A percentile compares a stretch with the other conserved stretches of the same genome.
These are phyloP conservation scores for Dalechampia spathulata DNA, from an alignment of 441 rosid species.

Conservation along the genomic window DNA sequence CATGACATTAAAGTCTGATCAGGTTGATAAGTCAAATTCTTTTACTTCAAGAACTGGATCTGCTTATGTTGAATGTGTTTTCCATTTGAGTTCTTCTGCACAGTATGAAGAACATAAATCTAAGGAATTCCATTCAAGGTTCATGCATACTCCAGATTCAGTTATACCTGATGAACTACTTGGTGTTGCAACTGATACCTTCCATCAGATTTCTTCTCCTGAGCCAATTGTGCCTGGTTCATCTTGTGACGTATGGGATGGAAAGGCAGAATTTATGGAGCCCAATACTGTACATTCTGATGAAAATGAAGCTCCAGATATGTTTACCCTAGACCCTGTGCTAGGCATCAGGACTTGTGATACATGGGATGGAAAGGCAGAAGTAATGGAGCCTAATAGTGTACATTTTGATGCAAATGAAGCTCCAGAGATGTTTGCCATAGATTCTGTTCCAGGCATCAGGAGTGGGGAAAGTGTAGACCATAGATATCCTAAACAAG, in stretches of 20 bases:
- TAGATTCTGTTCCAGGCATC: conserved; percentile 21
- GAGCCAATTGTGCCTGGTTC: conserved; percentile 33
- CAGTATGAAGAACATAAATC: conserved; percentile 41
- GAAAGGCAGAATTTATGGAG: conserved; percentile 64
- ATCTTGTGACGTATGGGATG: conserved; percentile 68
- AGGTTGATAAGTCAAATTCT: conserved; percentile 43
- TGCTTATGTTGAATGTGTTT: conserved; percentile 55
- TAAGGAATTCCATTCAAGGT: conserved; percentile 31
- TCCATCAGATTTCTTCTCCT: conserved; percentile 29
- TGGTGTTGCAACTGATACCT: conserved; percentile 25
- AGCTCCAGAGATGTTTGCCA: conserved; percentile 21
- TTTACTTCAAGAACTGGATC: conserved; percentile 62
- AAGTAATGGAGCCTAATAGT: conserved; percentile 21
- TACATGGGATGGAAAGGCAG: no score
- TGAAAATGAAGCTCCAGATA: no score
- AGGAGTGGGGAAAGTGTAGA: conserved; percentile 17
- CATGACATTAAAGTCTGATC: conserved; percentile 44
- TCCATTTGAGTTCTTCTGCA: conserved; percentile 34
- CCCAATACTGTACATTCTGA: no score
- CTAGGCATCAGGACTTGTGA: no score
- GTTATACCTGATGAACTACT: conserved; percentile 35
- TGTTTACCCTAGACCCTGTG: no score
- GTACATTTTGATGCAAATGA: conserved; percentile 24
- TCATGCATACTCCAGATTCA: conserved; percentile 37
- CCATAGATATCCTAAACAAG: conserved; percentile 22